phyloP scores from a whole-genome alignment of 1,284 basidiomycete genomes.

The Rhodotorula mucilaginosa region DNA sequence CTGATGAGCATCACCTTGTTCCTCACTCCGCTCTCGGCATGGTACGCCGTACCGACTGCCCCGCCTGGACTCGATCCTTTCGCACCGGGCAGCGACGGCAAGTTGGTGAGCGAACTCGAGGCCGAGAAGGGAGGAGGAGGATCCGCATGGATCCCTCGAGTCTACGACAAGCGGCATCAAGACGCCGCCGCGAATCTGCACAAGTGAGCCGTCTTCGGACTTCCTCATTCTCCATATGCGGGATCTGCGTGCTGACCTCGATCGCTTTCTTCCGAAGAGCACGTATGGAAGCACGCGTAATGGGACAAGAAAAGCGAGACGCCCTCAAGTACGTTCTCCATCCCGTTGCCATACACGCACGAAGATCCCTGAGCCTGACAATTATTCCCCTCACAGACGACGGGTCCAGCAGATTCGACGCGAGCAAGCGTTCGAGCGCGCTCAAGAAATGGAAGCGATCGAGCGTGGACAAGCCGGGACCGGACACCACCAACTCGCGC shows the following conservation, averaged over 20 bases:
- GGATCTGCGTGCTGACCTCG: neutral
- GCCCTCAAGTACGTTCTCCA: slow-evolving; percentile 32
- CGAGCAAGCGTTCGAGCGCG: slow-evolving; percentile 27
- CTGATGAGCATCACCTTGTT: slow-evolving; percentile 22
- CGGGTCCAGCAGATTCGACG: slow-evolving; percentile 28
- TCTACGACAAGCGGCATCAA: slow-evolving; percentile 29
- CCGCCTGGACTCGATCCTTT: neutral
- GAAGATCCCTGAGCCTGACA: neutral
- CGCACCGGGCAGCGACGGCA: slow-evolving; percentile 8
- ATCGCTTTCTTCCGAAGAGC: neutral
- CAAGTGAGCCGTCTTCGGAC: neutral
- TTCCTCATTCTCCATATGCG: neutral
- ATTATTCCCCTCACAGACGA: slow-evolving; percentile 5
- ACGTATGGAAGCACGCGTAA: slow-evolving; percentile 23
- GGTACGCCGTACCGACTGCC: slow-evolving; percentile 15
- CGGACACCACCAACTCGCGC: slow-evolving; percentile 17
- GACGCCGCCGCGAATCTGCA: slow-evolving; percentile 28
- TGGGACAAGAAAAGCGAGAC: slow-evolving; percentile 29
- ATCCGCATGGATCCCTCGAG: slow-evolving; percentile 19
- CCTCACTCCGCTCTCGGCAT: slow-evolving; percentile 29
- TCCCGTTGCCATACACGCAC: too few relatives aligned
- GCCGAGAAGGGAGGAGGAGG: slow-evolving; percentile 1
- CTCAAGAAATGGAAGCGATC: slow-evolving; percentile 21
- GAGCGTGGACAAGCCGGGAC: slow-evolving; percentile 11
- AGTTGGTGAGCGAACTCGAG: slow-evolving; percentile 1